Evolutionary conservation across 1,284 basidiomycete species (phyloP), one percentile per base, ranked within the genome.

Genomic region (Wolfiporia cocos): DNA sequence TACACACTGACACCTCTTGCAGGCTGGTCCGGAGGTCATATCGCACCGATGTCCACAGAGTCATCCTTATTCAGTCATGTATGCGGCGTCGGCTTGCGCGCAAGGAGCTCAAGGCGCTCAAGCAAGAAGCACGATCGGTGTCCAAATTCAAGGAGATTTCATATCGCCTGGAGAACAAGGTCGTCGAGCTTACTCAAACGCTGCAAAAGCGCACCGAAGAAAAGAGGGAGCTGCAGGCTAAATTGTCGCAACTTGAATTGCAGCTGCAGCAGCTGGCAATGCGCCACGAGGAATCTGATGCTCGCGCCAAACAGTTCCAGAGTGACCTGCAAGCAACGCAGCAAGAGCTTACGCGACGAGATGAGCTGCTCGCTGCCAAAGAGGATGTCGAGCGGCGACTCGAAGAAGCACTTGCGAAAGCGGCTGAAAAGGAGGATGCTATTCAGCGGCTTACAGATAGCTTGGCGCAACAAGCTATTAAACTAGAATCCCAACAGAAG

Each of bases 61-160:
- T 99, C 43, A 69, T 97, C 41, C 85, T 87, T 56, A 66, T 99
- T 23, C 96, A 99, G 62, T 94, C 91, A 17, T 94, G 92, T 58
- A 73, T 95, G 47, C 89, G 96, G 40, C 88, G 95, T 22, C 83
- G 91, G 33, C 68, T 90, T 37, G 96, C 96, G 22, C 81, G 86
- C 49, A 86, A 84, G 52, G 84, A 97, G 61, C 79, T 99, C 44
- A 85, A 86, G 52, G 73, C 70, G 5, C 79, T 98, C 48, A 86
- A 81, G 57, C 78, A 84, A 20, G 96, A 99, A 64, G 96, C 96
- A 19, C 91, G 93, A 42, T 98, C 95, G 1, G 95, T 95, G 23
- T 88, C 88, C 52, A 97, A 96, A 64, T 96, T 96, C 78, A 97
- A 99, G 68, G 96, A 99, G 68, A 97, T 97, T 51, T 98, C 96